Evolutionary conservation across 805 yeast genomes (phyloP).

Genomic region (Kodamaea kaohsiungensis): DNA sequence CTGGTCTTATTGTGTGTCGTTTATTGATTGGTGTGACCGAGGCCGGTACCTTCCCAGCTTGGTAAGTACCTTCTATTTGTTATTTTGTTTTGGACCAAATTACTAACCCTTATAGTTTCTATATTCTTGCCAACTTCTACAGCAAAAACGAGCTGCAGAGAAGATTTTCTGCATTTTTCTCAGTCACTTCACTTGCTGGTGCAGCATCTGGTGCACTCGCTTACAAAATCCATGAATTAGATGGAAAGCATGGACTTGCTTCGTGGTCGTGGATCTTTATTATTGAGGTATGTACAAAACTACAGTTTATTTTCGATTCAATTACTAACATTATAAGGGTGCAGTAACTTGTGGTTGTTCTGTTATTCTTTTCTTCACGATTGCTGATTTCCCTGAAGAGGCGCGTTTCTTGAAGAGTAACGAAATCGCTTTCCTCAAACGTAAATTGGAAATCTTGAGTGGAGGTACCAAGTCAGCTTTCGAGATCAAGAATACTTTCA

Average conservation of each 20-base stretch:
- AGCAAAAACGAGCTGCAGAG: constrained; percentile 65
- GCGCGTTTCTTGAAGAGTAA: constrained; percentile 50
- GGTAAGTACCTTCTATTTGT: not conserved
- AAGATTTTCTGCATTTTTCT: constrained; percentile 67
- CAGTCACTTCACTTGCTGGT: constrained; percentile 74
- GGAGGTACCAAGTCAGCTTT: constrained; percentile 44
- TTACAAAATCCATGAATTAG: constrained; percentile 57
- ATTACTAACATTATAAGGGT: too few relatives aligned
- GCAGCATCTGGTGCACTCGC: constrained; percentile 79
- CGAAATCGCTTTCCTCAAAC: constrained; percentile 57
- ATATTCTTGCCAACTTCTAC: constrained; percentile 66
- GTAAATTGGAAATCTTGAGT: constrained; percentile 57
- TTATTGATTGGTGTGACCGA: constrained; percentile 68
- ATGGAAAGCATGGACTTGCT: constrained; percentile 40
- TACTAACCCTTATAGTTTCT: constrained; percentile 45
- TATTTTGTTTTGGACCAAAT: not conserved
- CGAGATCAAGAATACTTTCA: constrained; percentile 46
- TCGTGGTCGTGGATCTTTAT: constrained; percentile 57
- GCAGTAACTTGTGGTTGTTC: constrained; percentile 38
- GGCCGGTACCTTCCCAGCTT: constrained; percentile 71
- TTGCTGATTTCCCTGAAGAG: constrained; percentile 75
- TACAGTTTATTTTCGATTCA: too few relatives aligned
- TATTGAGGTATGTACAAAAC: too few relatives aligned
- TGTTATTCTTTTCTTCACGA: constrained; percentile 43
- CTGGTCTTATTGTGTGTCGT: constrained; percentile 61